Base-by-base conservation (phyloP, 768 basidiomycete species). In the Mycena indigotica region DNA sequence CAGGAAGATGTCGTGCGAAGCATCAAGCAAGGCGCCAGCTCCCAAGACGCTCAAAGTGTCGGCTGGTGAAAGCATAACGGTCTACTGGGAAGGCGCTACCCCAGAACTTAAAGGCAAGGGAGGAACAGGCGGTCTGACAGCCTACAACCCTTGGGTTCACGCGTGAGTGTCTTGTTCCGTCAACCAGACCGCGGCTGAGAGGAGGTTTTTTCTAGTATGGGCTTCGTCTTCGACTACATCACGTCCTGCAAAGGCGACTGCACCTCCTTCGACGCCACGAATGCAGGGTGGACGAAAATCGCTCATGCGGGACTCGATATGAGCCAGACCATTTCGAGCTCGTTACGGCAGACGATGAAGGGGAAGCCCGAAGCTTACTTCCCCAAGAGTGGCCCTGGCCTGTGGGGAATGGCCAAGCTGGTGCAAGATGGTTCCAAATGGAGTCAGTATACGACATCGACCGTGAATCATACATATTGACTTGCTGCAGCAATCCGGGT, bases 381-480 rank as follows among this genome's bases (percentile, higher is more conserved):
- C 39, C 66, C 66, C 13, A 60, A 53, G 15, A 64, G 57, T 28
- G 65, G 63, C n/a, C 32, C 53, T 1, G 67, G 65, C 15, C 55
- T 68, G 24, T 68, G 67, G 67, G 67, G 59, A n/a, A 66, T 68
- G 65, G 67, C 67, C 23, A 65, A 65, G 48, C 38, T 68, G 60
- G 60, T 67, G 15, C 57, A 67, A 48, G 51, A 64, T 26, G 63
- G 65, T 28, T 63, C 65, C 17, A 52, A 56, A 57, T 63, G 63
- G 65, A 64, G 62, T 63, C 45, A 48, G 56, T 6, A 3, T 4
- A 29, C n/a, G n/a, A n/a, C n/a, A n/a, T n/a, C n/a, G n/a, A n/a
- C n/a, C n/a, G n/a, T n/a, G n/a, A n/a, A n/a, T n/a, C n/a, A n/a
- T n/a, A n/a, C n/a, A n/a, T n/a, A n/a, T n/a, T n/a, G n/a, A n/a